Base-by-base conservation (phyloP, 768 basidiomycete species). In the Mrakia gelida region DNA sequence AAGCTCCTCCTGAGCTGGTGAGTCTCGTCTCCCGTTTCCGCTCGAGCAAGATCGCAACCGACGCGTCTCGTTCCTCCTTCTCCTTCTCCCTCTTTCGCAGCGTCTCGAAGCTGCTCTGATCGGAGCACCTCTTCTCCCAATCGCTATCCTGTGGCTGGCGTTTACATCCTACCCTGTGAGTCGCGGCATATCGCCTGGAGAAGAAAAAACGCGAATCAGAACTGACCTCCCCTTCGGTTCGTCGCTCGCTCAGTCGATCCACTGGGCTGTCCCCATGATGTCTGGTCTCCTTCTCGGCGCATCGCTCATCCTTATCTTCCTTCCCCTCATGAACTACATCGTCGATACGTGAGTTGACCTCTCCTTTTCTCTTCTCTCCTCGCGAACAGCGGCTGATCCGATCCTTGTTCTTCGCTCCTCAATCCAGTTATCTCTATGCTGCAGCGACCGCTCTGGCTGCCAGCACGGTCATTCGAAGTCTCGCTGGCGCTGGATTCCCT, bases 391-490 rank as follows among this genome's bases (percentile, higher is more conserved):
- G 4, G 45, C 45, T 45, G 18, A 52, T 61, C 59, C 49, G 9
- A 38, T 15, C 41, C 4, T 26, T n/a, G 61, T 62, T 52, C 41
- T 56, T 52, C 63, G 59, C 30, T 65, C 63, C 5, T 16, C 80
- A 79, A 23, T 82, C 85, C 78, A 70, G 34, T 26, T 41, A 59
- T 28, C 82, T 86, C 13, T 84, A 82, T 80, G 83, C 84, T 5
- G 85, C 85, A 23, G 85, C 86, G 41, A 84, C 84, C 23, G 85
- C 86, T n/a, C 80, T 86, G 6, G 84, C 86, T 0, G 82, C 83
- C 6, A 82, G 81, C 41, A 83, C 84, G 34, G 82, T 84, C 75
- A 73, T 80, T 18, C 82, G 84, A 80, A 83, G 82, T 1, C 23
- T 81, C 5, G 83, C 83, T 65, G 84, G 84, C 67, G 83, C 83